Evolutionary conservation across 768 basidiomycete species (phyloP).

Genomic region (Russula vinacea): DNA sequence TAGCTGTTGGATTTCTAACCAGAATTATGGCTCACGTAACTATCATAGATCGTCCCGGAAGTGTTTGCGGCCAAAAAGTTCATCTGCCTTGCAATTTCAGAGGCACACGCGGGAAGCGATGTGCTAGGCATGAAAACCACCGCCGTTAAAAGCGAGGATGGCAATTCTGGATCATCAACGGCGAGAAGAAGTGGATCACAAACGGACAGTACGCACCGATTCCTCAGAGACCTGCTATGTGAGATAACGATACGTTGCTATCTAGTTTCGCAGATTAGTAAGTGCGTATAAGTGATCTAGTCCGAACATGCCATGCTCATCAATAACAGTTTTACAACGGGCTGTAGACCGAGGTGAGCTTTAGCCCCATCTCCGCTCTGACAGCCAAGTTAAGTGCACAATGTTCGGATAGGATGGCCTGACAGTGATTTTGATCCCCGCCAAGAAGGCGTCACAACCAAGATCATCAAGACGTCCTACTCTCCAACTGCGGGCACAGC

Average conservation of each 20-base stretch:
- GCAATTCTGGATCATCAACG: constrained; percentile 81
- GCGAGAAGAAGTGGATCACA: constrained; percentile 85
- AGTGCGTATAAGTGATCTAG: constrained; percentile 13
- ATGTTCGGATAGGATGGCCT: constrained; percentile 47
- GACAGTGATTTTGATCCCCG: constrained; percentile 85
- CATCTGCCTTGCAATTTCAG: constrained; percentile 83
- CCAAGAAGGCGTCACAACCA: constrained; percentile 75
- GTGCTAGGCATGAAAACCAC: constrained; percentile 78
- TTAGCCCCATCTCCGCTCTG: constrained; percentile 32
- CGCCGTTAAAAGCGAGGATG: constrained; percentile 77
- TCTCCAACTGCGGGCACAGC: constrained; percentile 84
- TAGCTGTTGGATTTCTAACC: background rate
- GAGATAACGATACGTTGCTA: constrained; percentile 13
- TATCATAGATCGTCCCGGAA: constrained; percentile 56
- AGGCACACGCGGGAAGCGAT: constrained; percentile 85
- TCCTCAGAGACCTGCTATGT: background rate
- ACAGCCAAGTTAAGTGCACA: constrained; percentile 35
- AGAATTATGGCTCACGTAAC: background rate
- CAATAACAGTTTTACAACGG: constrained; percentile 56
- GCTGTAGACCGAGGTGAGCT: constrained; percentile 57
- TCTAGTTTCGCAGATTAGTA: constrained; percentile 42
- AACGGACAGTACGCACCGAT: constrained; percentile 54
- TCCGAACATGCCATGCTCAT: background rate
- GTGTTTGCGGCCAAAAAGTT: constrained; percentile 75
- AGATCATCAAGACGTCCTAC: constrained; percentile 84